Base-by-base conservation (phyloP, 129 eudicot genomes). In the Flaveria trinervia region DNA sequence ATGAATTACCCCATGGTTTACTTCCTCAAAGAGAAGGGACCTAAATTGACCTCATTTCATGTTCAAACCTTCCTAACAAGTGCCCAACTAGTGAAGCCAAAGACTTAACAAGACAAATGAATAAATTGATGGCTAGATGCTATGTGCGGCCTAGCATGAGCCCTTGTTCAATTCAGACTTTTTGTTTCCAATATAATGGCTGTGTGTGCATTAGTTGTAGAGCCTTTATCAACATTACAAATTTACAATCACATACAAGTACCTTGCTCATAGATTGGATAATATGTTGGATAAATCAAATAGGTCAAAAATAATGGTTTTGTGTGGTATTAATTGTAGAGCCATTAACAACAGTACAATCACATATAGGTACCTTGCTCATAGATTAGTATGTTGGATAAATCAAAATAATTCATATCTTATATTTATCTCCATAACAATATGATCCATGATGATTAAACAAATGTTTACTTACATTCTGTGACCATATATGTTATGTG, bases 401-500 rank as follows among this genome's bases (percentile, higher is more conserved):
- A 33, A 17, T 56, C 30, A 54, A 18, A 33, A 67, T 39, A 56
- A 9, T 8, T 64, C 45, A 64, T 64, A 36, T 26, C 8, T 68
- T 43, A 68, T 39, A 43, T 14, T 57, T 65, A 22, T 60, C 73
- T 60, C 51, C 56, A 30, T 59, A 59, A 70, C 12, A 59, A 78
- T 48, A 48, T 60, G 71, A 30, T 22, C 73, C 28, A 67, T 48
- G 7, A 16, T 45, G 55, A 44, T 54, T 23, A 16, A 12, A 83
- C 22, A 65, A 57, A 65, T 7, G 23, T 59, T 56, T 66, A 87
- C 99, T 87, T 91, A 95, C 99, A 70, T 69, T 89, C 99, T 36
- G 86, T 70, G 64, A 95, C 79, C 61, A 86, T 20, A 25, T 89
- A 49, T 22, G 94, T 86, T 71, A 91, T 69, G 52, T 85, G 79